These are phyloP conservation scores for Cladophialophora carrionii DNA, from an alignment of 2,329 filamentous ascomycete species.

Conservation along the genomic window DNA sequence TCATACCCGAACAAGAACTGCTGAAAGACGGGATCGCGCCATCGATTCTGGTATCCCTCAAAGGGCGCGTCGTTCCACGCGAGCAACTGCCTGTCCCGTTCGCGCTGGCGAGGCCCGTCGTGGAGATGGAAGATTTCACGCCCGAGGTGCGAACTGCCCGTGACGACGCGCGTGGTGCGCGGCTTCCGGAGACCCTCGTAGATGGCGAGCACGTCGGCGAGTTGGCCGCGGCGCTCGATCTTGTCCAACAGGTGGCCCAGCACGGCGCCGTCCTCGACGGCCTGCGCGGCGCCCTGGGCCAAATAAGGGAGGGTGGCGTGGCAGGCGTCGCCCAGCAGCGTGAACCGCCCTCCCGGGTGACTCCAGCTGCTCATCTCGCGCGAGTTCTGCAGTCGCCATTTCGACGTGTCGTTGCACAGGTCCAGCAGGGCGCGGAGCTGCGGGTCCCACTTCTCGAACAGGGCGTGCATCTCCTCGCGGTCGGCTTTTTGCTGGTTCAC, in stretches of 20 bases:
- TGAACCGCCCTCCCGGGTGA: conserved; percentile 36
- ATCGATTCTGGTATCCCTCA: conserved; percentile 28
- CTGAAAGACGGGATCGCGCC: conserved; percentile 31
- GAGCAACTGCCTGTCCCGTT: conserved; percentile 44
- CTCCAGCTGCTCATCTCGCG: conserved; percentile 30
- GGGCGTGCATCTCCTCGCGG: conserved; percentile 40
- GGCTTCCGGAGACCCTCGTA: conserved; percentile 47
- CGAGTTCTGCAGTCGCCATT: conserved; percentile 34
- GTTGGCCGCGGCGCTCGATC: conserved; percentile 36
- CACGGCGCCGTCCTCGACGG: conserved; percentile 43
- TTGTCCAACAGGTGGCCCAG: conserved; percentile 43
- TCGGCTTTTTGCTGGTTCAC: conserved; percentile 40
- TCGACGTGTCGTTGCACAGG: conserved; percentile 36
- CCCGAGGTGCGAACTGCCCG: conserved; percentile 42
- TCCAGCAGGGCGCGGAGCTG: conserved; percentile 39
- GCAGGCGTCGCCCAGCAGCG: conserved; percentile 50
- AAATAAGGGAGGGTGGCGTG: conserved; percentile 50
- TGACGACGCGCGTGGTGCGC: conserved; percentile 47
- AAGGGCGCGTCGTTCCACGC: conserved; percentile 18
- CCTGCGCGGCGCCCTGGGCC: conserved; percentile 43
- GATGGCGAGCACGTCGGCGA: conserved; percentile 43
- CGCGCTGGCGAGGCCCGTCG: conserved; percentile 47
- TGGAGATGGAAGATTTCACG: conserved; percentile 46
- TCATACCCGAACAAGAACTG: conserved; percentile 32
- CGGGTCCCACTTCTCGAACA: conserved; percentile 43